Evolutionary conservation across 495 filamentous ascomycete genomes (phyloP), one percentile per base, ranked within the genome.

Genomic region (Daldinia concentrica): DNA sequence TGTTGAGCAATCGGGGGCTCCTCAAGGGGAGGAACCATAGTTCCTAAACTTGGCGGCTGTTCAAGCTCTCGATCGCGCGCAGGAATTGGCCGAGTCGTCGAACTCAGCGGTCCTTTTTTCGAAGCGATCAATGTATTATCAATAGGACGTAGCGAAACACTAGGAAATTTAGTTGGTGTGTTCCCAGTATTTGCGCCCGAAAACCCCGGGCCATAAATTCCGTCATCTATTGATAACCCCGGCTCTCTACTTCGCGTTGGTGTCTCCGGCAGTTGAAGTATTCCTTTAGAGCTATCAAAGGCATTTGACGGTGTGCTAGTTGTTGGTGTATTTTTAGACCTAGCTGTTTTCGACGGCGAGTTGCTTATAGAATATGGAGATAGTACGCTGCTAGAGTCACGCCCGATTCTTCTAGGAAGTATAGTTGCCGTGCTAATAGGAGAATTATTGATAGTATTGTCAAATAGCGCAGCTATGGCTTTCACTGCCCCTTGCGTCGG

Each of bases 401-500:
- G 48, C 11, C 26, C 37, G 6, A 36, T 52, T n/a, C 37, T 59
- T 30, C 65, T 29, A 1, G 58, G 41, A 39, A 58, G 55, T 27
- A 60, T 5, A 6, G 24, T n/a, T 12, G 22, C 5, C 6, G 65
- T 30, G 7, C 56, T 50, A 48, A 50, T 30, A n/a, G 54, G 51
- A 0, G 74, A 72, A 36, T 74, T 63, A 29, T 39, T 66, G 9
- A 48, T 61, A 11, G 72, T 76, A 55, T 69, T 75, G 39, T 85
- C 80, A 69, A 84, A 84, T 56, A 79, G 70, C 26, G 81, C 82
- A 17, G 83, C 75, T 73, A 85, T 82, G 3, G 80, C 81, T 62
- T 78, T 83, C 26, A 83, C 82, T 11, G 75, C 73, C n/a, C 75
- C 80, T 3, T 73, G 73, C 1, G 62, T 37, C 12, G 72, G 70